Percentiles rank a stretch among this genome's conserved stretches.
phyloP scores from a whole-genome alignment of 768 basidiomycete genomes.

The Boletus vinaceobasis region DNA sequence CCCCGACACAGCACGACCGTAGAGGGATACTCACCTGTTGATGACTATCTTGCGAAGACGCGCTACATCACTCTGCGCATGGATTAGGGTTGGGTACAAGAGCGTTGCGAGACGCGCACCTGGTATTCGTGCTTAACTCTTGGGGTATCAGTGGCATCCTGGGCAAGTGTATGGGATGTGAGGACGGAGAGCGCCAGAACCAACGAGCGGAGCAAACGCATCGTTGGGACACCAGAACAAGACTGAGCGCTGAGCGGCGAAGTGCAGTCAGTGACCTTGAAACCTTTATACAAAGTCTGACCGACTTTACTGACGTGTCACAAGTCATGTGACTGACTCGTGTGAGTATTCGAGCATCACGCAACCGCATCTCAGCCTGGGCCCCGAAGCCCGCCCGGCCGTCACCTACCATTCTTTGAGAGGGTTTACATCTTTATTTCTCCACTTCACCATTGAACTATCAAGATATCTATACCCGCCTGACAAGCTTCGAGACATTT shows the following conservation, averaged over 20 bases:
- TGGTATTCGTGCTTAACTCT: constrained; percentile 71
- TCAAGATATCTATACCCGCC: background rate
- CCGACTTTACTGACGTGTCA: constrained; percentile 51
- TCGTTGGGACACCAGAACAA: constrained; percentile 28
- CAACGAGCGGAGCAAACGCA: constrained; percentile 58
- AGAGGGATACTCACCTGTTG: constrained; percentile 54
- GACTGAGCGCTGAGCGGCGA: background rate
- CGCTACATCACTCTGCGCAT: constrained; percentile 80
- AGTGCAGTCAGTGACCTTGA: background rate
- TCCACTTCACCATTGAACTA: background rate
- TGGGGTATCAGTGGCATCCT: constrained; percentile 39
- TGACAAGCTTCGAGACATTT: background rate
- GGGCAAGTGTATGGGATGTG: constrained; percentile 45
- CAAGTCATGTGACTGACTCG: constrained; percentile 33
- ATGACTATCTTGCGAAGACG: constrained; percentile 92
- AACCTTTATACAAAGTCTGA: background rate
- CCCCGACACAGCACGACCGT: background rate
- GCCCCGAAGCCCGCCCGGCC: too few relatives aligned
- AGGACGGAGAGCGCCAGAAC: constrained; percentile 45
- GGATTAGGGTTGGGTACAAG: background rate
- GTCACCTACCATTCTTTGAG: too few relatives aligned
- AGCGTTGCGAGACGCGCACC: constrained; percentile 36
- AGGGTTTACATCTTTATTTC: background rate
- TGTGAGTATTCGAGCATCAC: too few relatives aligned
- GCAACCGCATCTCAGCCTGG: too few relatives aligned